These are phyloP conservation scores for Chaetomium sp. DNA, from an alignment of 2,329 filamentous ascomycete genomes.

Conservation along the genomic window DNA sequence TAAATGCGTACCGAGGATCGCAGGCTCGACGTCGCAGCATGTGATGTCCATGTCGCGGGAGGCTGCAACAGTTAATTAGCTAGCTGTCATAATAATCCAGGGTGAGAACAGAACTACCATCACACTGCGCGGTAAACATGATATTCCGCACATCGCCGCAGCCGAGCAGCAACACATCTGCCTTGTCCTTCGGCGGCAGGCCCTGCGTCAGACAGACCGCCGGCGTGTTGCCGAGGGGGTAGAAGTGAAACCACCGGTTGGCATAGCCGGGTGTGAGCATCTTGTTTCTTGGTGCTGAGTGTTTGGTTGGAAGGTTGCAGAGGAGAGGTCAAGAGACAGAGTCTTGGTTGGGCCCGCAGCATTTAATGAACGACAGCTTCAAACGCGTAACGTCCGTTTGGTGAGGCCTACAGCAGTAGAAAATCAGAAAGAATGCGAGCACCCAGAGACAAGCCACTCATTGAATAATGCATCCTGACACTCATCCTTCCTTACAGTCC, in stretches of 20 bases:
- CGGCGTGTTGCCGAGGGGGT: slow-evolving; percentile 44
- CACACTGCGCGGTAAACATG: slow-evolving; percentile 44
- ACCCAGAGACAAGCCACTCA: background rate
- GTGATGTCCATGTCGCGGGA: slow-evolving; percentile 38
- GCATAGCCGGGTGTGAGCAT: slow-evolving; percentile 34
- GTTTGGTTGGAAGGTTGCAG: background rate
- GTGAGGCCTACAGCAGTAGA: no score
- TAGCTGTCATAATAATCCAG: slow-evolving; percentile 10
- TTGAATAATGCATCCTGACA: no score
- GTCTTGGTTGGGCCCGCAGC: background rate
- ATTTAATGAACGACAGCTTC: background rate
- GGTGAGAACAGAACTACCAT: slow-evolving; percentile 20
- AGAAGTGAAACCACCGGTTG: slow-evolving; percentile 32
- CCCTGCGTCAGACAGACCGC: slow-evolving; percentile 42
- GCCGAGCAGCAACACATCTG: slow-evolving; percentile 45
- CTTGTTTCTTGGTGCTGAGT: background rate
- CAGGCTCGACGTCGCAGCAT: slow-evolving; percentile 45
- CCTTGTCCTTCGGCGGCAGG: slow-evolving; percentile 41
- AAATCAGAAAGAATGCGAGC: no score
- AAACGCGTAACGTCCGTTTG: background rate
- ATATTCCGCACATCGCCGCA: slow-evolving; percentile 53
- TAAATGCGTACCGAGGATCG: slow-evolving; percentile 40
- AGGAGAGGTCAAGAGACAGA: background rate
- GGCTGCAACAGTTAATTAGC: slow-evolving; percentile 11
- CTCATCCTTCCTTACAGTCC: no score